Conservation (phyloP, 2,329 filamentous ascomycete species). For the Talaromyces sp. region DNA sequence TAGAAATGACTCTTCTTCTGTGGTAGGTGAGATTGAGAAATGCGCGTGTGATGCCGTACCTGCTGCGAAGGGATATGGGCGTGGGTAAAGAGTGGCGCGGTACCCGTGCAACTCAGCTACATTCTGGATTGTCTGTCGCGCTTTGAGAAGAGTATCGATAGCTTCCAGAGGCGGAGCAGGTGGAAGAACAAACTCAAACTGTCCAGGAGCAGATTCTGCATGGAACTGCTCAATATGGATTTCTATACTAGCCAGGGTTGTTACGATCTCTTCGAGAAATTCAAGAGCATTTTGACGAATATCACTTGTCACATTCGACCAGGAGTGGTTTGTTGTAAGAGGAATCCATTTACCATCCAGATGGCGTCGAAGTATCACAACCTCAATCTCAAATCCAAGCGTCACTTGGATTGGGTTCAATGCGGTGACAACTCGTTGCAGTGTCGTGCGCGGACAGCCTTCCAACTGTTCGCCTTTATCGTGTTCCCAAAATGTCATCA, state of each 20-base stretch:
- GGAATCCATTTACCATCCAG: constrained; percentile 41
- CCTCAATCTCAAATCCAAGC: constrained; percentile 78
- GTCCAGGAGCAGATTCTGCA: constrained; percentile 67
- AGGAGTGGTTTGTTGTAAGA: constrained; percentile 64
- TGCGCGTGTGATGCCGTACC: constrained; percentile 69
- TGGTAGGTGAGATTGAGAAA: constrained; percentile 55
- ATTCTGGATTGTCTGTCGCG: constrained; percentile 65
- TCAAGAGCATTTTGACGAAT: constrained; percentile 51
- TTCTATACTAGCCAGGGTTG: constrained; percentile 57
- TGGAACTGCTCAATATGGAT: constrained; percentile 72
- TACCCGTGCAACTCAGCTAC: constrained; percentile 61
- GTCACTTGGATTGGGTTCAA: constrained; percentile 58
- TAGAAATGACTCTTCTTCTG: constrained; percentile 62
- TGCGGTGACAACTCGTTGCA: constrained; percentile 54
- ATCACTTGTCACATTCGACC: constrained; percentile 64
- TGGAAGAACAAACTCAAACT: constrained; percentile 73
- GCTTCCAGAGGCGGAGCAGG: constrained; percentile 62
- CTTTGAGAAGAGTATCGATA: constrained; percentile 67
- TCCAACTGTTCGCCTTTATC: constrained; percentile 50
- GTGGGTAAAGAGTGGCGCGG: constrained; percentile 70
- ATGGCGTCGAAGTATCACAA: constrained; percentile 62
- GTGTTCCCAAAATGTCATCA: constrained; percentile 65
- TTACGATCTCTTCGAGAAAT: constrained; percentile 65
- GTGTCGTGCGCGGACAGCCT: constrained; percentile 64
- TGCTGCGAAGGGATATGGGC: constrained; percentile 57